phyloP scores from a whole-genome alignment of 306 rosid genomes.

The Quercus bicolor region DNA sequence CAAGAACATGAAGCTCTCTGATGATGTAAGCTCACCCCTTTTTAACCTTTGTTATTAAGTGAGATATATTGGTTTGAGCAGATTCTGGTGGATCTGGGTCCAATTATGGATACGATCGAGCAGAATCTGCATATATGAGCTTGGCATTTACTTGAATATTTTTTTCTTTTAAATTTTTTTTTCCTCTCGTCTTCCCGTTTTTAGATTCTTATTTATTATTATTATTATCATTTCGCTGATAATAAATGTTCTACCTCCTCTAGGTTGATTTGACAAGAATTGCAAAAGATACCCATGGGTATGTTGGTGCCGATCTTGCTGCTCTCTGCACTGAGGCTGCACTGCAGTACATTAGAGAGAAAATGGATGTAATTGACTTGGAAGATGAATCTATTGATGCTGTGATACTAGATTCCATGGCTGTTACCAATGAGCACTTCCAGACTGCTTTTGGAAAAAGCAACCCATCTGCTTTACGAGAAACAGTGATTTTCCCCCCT shows the following conservation, averaged over 20 bases:
- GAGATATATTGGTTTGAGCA: neutral
- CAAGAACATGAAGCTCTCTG: conserved; percentile 70
- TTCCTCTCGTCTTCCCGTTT: neutral
- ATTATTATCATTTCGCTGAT: neutral
- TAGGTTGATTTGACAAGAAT: conserved; percentile 64
- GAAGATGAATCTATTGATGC: conserved; percentile 70
- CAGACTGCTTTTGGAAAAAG: conserved; percentile 69
- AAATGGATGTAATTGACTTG: conserved; percentile 66
- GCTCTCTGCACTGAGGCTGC: conserved; percentile 79
- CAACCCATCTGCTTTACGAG: conserved; percentile 71
- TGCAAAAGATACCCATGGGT: conserved; percentile 58
- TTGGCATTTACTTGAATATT: neutral
- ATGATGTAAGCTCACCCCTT: conserved; percentile 44
- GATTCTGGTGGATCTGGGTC: neutral
- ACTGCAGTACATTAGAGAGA: conserved; percentile 67
- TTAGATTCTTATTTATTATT: neutral
- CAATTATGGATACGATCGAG: neutral
- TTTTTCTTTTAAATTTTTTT: neutral
- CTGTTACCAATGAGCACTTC: conserved; percentile 67
- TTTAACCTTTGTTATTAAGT: neutral
- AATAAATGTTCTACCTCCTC: neutral
- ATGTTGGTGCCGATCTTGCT: conserved; percentile 74
- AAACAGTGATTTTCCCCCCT: conserved; percentile 44
- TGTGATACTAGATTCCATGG: conserved; percentile 57
- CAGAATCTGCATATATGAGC: neutral